phyloP scores from a whole-genome alignment of 2,329 filamentous ascomycete genomes.

The Trichoderma simmonsii region DNA sequence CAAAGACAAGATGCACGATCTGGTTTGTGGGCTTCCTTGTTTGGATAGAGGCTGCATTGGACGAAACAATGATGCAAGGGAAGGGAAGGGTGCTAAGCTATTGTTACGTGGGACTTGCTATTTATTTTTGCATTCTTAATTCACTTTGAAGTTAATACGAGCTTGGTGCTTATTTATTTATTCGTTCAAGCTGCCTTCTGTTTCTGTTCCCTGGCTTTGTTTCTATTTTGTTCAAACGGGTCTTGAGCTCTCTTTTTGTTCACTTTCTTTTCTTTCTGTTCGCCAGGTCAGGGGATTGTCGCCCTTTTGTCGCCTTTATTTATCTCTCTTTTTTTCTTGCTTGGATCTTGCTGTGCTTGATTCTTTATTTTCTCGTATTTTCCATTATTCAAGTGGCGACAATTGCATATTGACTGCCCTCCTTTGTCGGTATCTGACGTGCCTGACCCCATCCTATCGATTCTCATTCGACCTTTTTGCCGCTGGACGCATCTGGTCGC shows the following conservation, averaged over 20 bases:
- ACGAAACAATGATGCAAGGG: background rate
- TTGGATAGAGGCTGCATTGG: slow-evolving; percentile 12
- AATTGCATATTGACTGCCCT: slow-evolving; percentile 1
- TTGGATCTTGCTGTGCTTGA: background rate
- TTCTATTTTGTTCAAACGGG: background rate
- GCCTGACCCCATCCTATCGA: background rate
- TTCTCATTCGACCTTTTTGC: background rate
- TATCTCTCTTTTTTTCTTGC: background rate
- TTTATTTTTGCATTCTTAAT: background rate
- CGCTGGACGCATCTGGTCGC: background rate
- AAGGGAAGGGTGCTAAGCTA: background rate
- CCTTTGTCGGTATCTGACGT: background rate
- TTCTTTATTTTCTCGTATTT: background rate
- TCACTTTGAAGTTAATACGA: background rate
- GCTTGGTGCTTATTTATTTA: background rate
- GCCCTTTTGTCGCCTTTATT: background rate
- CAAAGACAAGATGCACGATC: background rate
- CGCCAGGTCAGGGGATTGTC: background rate
- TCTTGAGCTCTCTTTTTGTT: background rate
- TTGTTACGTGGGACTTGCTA: slow-evolving; percentile 7
- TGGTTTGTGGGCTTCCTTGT: slow-evolving; percentile 9
- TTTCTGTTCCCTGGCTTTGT: background rate
- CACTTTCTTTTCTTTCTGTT: background rate
- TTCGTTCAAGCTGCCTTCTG: background rate
- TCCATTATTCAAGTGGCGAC: background rate